Conservation (phyloP, 352 stramenopile genomes). For the Phytophthora melonis region DNA sequence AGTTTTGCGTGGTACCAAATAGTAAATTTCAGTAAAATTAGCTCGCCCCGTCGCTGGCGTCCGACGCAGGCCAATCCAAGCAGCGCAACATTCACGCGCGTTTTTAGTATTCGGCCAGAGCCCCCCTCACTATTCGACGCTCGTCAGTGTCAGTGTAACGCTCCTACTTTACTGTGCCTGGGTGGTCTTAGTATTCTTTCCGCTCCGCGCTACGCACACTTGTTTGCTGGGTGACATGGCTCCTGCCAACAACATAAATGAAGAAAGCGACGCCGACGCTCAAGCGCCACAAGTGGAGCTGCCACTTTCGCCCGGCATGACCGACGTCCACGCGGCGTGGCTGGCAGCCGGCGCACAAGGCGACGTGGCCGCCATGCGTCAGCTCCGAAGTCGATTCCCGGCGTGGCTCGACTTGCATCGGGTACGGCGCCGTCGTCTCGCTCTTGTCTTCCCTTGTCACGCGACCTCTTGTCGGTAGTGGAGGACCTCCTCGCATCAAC, state of each 20-base stretch:
- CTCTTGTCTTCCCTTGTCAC: neutral
- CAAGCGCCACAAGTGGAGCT: neutral
- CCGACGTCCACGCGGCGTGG: constrained; percentile 25
- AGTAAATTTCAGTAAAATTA: neutral
- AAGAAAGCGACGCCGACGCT: neutral
- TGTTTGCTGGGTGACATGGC: neutral
- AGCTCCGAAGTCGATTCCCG: constrained; percentile 16
- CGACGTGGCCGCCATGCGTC: constrained; percentile 21
- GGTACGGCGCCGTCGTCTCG: constrained; percentile 9
- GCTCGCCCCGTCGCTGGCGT: neutral
- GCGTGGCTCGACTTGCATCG: constrained; percentile 30
- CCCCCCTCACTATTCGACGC: neutral
- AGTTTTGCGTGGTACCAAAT: neutral
- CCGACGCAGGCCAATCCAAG: neutral
- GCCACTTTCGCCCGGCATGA: neutral
- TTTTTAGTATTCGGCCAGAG: too few species aligned
- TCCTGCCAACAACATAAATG: neutral
- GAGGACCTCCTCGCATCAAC: neutral
- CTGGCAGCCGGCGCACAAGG: constrained; percentile 17
- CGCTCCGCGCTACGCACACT: neutral
- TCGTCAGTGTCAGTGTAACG: neutral
- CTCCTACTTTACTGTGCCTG: neutral
- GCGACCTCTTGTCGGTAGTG: neutral
- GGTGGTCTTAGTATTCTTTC: neutral
- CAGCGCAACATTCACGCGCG: too few species aligned